A percentile compares a stretch with the other conserved stretches of the same genome.
Conservation (phyloP, 495 filamentous ascomycete genomes). For the Penicillium ochrochloron region DNA sequence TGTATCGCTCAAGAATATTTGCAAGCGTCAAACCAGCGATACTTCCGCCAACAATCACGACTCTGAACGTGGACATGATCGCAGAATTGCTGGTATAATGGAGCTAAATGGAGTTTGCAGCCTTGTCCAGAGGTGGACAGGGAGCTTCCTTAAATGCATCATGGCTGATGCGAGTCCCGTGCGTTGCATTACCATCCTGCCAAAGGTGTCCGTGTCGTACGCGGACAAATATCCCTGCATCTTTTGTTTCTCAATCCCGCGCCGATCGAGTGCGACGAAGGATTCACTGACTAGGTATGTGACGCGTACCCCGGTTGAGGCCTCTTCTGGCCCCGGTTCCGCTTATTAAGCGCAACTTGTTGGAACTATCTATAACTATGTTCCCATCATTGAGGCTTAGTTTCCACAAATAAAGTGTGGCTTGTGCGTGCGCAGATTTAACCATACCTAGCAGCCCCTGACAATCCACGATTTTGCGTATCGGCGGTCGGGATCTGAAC, state of each 20-base stretch:
- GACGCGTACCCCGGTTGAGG: background rate
- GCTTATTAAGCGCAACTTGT: background rate
- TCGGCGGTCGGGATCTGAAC: background rate
- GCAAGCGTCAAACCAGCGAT: constrained; percentile 55
- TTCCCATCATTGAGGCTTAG: background rate
- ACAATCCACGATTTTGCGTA: background rate
- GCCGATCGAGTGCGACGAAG: background rate
- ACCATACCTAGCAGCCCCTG: background rate
- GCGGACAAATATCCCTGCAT: background rate
- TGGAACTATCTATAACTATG: background rate
- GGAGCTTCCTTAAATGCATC: background rate
- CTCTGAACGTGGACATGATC: constrained; percentile 25
- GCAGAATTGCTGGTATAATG: background rate
- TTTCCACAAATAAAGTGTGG: background rate
- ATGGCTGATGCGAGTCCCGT: background rate
- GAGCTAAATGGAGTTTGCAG: background rate
- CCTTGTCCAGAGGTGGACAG: background rate
- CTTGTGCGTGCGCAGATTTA: too few relatives aligned
- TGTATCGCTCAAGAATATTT: constrained; percentile 42
- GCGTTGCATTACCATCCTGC: background rate
- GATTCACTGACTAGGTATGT: background rate
- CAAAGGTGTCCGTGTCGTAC: background rate
- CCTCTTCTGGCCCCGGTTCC: background rate
- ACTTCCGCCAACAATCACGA: constrained; percentile 59
- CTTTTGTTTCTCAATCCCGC: background rate